A percentile compares a stretch with the other conserved stretches of the same genome.
Conservation (phyloP, 352 stramenopile species). For the Albugo candida region DNA sequence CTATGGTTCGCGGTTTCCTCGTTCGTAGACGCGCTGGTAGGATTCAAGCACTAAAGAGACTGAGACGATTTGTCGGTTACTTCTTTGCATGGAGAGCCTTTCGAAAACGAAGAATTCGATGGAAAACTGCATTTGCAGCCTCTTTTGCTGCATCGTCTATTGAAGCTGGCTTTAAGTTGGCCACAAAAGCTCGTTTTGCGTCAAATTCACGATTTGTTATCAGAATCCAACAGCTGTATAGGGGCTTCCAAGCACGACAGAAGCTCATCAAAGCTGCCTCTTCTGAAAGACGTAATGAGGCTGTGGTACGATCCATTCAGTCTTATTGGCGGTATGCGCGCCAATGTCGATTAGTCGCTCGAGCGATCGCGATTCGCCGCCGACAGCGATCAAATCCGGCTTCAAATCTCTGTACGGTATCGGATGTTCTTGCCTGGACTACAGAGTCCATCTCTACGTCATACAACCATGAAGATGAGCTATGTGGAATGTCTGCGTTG, state of each 20-base stretch:
- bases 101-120: too few species aligned
- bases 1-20: constrained; percentile 17
- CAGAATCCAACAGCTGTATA: constrained; percentile 32
- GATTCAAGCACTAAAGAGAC: too few species aligned
- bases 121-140: constrained; percentile 6
- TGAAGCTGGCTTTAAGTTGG: constrained; percentile 2
- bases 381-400: constrained; percentile 39
- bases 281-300: background rate
- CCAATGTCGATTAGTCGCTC: constrained; percentile 22
- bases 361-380: constrained; percentile 25
- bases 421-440: constrained; percentile 18
- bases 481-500: constrained; percentile 24
- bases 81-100: too few species aligned
- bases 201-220: constrained; percentile 9
- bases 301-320: constrained; percentile 34
- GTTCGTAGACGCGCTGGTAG: too few species aligned
- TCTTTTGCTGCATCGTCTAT: constrained; percentile 13
- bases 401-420: constrained; percentile 8
- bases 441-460: constrained; percentile 9
- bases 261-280: constrained; percentile 8
- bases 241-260: constrained; percentile 19
- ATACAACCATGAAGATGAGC: constrained; percentile 38
- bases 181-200: constrained; percentile 11
- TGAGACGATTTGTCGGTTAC: too few species aligned
- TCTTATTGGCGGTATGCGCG: constrained; percentile 30